These are phyloP conservation scores for Daldinia decipiens DNA, from an alignment of 495 filamentous ascomycete species.

Conservation along the genomic window DNA sequence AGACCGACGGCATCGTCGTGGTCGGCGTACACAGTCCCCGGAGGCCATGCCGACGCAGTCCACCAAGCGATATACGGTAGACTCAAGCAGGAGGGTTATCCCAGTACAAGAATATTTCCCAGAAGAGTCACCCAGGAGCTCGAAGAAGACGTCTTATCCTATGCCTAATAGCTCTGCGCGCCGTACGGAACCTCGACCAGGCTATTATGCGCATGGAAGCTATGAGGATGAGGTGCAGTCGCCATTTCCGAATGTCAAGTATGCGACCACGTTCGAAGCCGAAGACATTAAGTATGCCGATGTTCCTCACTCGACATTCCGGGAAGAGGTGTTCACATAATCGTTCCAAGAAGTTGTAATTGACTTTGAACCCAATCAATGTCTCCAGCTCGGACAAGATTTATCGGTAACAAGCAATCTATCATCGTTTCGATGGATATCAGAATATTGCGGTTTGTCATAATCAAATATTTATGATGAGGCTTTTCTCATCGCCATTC, in stretches of 20 bases:
- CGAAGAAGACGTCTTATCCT: constrained; percentile 35
- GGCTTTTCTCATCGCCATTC: constrained; percentile 14
- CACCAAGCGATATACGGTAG: constrained; percentile 36
- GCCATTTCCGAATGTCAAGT: constrained; percentile 39
- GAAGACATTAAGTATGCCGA: constrained; percentile 28
- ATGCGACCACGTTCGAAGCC: constrained; percentile 24
- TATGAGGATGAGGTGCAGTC: constrained; percentile 31
- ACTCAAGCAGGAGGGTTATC: constrained; percentile 20
- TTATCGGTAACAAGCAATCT: not conserved
- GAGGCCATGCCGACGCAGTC: constrained; percentile 25
- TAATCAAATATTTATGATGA: constrained; percentile 32
- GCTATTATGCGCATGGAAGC: constrained; percentile 31
- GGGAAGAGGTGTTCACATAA: constrained; percentile 26
- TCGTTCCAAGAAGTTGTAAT: not conserved
- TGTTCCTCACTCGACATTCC: constrained; percentile 20
- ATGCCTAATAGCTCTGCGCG: constrained; percentile 42
- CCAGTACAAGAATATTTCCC: constrained; percentile 37
- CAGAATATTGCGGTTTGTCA: constrained; percentile 10
- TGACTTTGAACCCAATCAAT: not conserved
- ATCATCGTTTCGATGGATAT: constrained; percentile 6
- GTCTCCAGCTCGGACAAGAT: not conserved
- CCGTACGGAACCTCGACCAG: constrained; percentile 23
- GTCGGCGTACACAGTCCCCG: constrained; percentile 43
- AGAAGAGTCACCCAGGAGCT: constrained; percentile 36
- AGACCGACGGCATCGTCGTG: constrained; percentile 41